Conservation (phyloP, 202 grass and related monocot species). For the Miscanthus sacchariflorus region DNA sequence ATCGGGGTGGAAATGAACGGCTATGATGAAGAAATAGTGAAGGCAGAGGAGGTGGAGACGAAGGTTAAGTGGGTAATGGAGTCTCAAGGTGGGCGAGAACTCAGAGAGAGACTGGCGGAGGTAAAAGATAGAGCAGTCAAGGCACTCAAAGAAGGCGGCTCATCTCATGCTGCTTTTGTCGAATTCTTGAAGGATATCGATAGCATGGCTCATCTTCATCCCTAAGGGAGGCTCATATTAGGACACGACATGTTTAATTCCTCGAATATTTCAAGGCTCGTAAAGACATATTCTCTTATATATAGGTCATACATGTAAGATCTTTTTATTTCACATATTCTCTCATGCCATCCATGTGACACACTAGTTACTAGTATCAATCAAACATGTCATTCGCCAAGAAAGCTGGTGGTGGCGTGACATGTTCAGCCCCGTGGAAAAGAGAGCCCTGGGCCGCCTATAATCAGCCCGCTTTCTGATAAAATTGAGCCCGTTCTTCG, state of each 20-base stretch:
- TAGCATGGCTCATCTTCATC: no score
- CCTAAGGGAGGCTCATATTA: neutral
- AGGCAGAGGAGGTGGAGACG: slow-evolving; percentile 50
- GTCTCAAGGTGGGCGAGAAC: slow-evolving; percentile 34
- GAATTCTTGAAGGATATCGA: neutral
- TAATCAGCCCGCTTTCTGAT: neutral
- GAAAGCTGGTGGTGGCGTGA: neutral
- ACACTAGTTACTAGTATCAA: no score
- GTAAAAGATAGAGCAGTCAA: slow-evolving; percentile 2
- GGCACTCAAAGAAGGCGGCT: neutral
- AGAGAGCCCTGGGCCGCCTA: neutral
- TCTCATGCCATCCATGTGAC: no score
- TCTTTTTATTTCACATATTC: no score
- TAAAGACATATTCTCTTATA: neutral
- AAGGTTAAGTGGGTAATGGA: slow-evolving; percentile 68
- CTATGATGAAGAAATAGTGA: slow-evolving; percentile 48
- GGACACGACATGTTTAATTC: neutral
- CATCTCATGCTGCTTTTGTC: neutral
- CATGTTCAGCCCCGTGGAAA: no score
- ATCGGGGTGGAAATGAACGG: slow-evolving; percentile 63
- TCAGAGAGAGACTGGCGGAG: slow-evolving; percentile 3
- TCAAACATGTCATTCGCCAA: neutral
- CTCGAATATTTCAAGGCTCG: neutral
- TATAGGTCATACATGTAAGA: neutral
- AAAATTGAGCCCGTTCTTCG: neutral